Evolutionary conservation across 2,329 filamentous ascomycete genomes (phyloP).

Genomic region (Penicillium sp.): DNA sequence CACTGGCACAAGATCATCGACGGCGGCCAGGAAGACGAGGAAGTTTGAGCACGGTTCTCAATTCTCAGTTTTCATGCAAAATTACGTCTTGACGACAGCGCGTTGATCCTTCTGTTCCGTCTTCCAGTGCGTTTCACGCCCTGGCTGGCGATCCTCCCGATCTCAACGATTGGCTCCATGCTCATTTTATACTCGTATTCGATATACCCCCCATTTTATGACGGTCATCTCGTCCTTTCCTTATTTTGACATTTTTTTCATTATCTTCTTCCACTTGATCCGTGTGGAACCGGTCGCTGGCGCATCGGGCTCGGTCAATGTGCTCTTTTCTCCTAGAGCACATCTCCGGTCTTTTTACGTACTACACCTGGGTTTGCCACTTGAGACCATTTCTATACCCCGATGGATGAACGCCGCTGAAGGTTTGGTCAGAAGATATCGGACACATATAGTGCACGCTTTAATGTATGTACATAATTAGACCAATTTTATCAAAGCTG

Average conservation of each 20-base stretch:
- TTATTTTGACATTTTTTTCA: slow-evolving; percentile 6
- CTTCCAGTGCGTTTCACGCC: slow-evolving; percentile 11
- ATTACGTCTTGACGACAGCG: slow-evolving; percentile 40
- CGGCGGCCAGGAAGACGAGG: slow-evolving; percentile 56
- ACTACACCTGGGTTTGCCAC: slow-evolving; percentile 11
- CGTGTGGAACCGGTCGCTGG: slow-evolving; percentile 20
- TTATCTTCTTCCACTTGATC: slow-evolving; percentile 10
- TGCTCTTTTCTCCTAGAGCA: slow-evolving; percentile 10
- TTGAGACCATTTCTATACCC: slow-evolving; percentile 3
- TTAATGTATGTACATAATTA: slow-evolving; percentile 33
- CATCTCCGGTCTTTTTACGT: slow-evolving; percentile 20
- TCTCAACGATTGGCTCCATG: background rate
- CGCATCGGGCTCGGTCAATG: slow-evolving; percentile 15
- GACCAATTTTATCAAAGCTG: slow-evolving; percentile 15
- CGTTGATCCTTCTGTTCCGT: slow-evolving; percentile 21
- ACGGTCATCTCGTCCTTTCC: slow-evolving; percentile 20
- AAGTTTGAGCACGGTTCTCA: slow-evolving; percentile 18
- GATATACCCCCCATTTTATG: slow-evolving; percentile 33
- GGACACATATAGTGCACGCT: slow-evolving; percentile 23
- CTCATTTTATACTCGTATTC: slow-evolving; percentile 22
- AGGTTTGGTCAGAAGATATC: slow-evolving; percentile 11
- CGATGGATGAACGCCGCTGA: slow-evolving; percentile 6
- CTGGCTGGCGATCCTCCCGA: slow-evolving; percentile 13
- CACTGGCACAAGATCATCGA: slow-evolving; percentile 98
- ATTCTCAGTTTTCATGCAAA: slow-evolving; percentile 23